Evolutionary conservation across 305 asterid species (phyloP).

Genomic region (Ilex paraguariensis): DNA sequence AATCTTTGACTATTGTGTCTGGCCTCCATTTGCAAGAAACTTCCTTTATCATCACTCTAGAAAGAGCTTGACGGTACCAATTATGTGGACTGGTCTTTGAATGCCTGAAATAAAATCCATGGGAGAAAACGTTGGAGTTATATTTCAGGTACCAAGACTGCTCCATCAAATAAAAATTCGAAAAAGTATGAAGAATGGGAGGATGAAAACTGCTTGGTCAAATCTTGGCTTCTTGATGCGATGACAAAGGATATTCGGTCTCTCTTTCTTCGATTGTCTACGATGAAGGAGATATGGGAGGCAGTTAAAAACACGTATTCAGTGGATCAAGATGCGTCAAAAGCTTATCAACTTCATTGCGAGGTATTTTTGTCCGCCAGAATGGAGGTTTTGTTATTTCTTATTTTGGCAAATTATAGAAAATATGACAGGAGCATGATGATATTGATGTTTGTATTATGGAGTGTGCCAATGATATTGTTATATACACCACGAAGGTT

Average conservation of each 20-base stretch:
- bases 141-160: not conserved
- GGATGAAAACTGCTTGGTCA: not conserved
- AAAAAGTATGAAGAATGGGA: not conserved
- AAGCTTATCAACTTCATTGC: no score
- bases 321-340: no score
- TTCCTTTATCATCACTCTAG: not conserved
- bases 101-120: not conserved
- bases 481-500: not conserved
- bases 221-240: no score
- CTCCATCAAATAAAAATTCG: not conserved
- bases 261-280: no score
- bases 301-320: no score
- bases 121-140: not conserved
- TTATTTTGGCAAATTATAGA: not conserved
- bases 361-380: no score
- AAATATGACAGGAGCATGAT: not conserved
- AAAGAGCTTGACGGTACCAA: not conserved
- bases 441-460: not conserved
- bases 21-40: not conserved
- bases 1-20: not conserved
- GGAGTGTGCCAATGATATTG: not conserved
- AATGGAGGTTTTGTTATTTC: no score
- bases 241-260: no score
- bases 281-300: no score
- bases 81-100: not conserved